These are phyloP conservation scores for Clavispora carvajalis DNA, from an alignment of 805 yeast species.

Conservation along the genomic window DNA sequence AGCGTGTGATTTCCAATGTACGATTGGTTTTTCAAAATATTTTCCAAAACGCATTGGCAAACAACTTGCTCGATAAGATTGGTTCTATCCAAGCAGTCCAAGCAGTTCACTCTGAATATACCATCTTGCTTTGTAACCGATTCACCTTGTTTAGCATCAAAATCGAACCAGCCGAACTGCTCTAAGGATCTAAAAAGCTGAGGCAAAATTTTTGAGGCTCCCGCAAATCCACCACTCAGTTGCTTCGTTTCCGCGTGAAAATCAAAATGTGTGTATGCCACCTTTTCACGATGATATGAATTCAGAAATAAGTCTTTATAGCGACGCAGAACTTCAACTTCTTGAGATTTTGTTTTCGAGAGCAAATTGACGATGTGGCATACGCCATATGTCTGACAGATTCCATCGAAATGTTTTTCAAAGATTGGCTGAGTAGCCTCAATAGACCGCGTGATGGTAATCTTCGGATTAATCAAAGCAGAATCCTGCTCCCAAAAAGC, in stretches of 20 bases:
- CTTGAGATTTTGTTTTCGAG: conserved; percentile 69
- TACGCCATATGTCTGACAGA: conserved; percentile 74
- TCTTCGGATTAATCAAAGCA: conserved; percentile 84
- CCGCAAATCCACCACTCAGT: conserved; percentile 73
- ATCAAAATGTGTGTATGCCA: conserved; percentile 75
- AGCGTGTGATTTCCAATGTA: conserved; percentile 2
- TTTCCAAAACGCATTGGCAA: conserved; percentile 63
- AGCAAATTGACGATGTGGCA: conserved; percentile 85
- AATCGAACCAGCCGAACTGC: conserved; percentile 78
- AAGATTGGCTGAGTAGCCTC: conserved; percentile 94
- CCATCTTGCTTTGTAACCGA: conserved; percentile 78
- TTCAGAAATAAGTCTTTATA: conserved; percentile 52
- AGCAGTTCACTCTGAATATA: conserved; percentile 86
- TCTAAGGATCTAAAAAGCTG: conserved; percentile 60
- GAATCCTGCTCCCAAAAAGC: conserved; percentile 98
- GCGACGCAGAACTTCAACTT: conserved; percentile 62
- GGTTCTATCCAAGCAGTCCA: conserved; percentile 93
- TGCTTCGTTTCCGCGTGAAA: conserved; percentile 88
- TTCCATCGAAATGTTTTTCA: conserved; percentile 67
- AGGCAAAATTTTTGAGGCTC: conserved; percentile 67
- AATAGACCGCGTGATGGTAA: conserved; percentile 76
- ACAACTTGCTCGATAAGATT: conserved; percentile 83
- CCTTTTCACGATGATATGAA: conserved; percentile 26
- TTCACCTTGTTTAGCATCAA: conserved; percentile 52
- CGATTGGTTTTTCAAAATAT: conserved; percentile 7